These are phyloP conservation scores for Sporothrix brasiliensis DNA, from an alignment of 2,329 filamentous ascomycete species.

Conservation along the genomic window DNA sequence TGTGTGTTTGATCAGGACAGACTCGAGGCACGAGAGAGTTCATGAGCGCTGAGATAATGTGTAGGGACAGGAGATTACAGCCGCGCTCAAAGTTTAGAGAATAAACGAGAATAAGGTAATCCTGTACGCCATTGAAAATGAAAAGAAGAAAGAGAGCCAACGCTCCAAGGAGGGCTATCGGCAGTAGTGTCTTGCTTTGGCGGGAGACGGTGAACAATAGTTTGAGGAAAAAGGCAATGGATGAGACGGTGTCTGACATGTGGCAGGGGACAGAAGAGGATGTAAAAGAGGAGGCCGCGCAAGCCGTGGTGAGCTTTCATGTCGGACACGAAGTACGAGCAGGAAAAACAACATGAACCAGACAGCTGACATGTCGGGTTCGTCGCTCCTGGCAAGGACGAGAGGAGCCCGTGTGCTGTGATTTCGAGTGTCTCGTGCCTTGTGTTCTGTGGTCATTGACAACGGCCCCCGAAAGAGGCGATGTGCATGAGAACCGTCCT, in stretches of 20 bases:
- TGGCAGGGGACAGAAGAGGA: not conserved
- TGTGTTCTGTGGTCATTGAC: constrained; percentile 11
- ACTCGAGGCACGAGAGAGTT: not conserved
- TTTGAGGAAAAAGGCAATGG: constrained; percentile 1
- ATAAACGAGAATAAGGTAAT: not conserved
- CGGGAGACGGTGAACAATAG: constrained; percentile 15
- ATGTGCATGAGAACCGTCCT: not conserved
- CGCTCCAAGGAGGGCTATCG: not conserved
- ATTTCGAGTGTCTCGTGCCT: constrained; percentile 2
- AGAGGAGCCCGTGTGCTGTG: not conserved
- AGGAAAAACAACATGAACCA: not conserved
- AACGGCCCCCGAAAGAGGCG: not conserved
- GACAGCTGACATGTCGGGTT: constrained; percentile 5
- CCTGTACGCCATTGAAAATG: not conserved
- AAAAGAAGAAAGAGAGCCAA: constrained; percentile 7
- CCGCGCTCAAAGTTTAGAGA: not conserved
- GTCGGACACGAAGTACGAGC: constrained; percentile 4
- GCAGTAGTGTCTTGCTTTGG: not conserved
- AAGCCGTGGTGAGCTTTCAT: constrained; percentile 4
- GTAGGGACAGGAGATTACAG: not conserved
- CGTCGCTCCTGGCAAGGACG: not conserved
- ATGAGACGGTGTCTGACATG: constrained; percentile 9
- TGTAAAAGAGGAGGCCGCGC: not conserved
- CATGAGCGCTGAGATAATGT: not conserved
- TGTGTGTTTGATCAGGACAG: too few species aligned